Evolutionary conservation across 2,329 filamentous ascomycete species (phyloP).

Genomic region (Penicillium sumatraense): DNA sequence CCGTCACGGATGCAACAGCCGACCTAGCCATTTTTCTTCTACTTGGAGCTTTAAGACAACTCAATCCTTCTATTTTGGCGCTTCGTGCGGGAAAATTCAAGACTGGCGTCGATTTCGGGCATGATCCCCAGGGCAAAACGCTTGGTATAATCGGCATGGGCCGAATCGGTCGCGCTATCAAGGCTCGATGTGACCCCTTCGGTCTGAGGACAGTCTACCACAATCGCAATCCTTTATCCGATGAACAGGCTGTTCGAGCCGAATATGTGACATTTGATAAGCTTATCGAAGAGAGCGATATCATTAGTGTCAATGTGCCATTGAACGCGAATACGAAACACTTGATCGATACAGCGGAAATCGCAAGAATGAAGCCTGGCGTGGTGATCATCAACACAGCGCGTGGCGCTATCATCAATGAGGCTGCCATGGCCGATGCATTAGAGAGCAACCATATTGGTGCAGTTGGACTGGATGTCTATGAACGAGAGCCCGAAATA

Average conservation of each 20-base stretch:
- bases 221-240: not conserved
- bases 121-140: not conserved
- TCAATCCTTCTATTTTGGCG: conserved; percentile 62
- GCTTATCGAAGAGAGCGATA: not conserved
- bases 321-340: conserved; percentile 60
- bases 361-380: conserved; percentile 73
- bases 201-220: not conserved
- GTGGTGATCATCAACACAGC: conserved; percentile 78
- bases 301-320: not conserved
- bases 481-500: conserved; percentile 5
- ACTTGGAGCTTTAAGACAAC: conserved; percentile 71
- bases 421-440: conserved; percentile 71
- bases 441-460: conserved; percentile 50
- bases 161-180: not conserved
- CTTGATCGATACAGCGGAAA: conserved; percentile 69
- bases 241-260: not conserved
- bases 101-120: conserved; percentile 63
- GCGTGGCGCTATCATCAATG: conserved; percentile 75
- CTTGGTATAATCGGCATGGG: conserved; percentile 6
- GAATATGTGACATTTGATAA: not conserved
- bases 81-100: conserved; percentile 14
- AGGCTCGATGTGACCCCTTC: not conserved
- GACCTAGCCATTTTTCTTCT: conserved; percentile 75
- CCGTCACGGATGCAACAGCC: conserved; percentile 76
- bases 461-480: conserved; percentile 32